Evolutionary conservation across 73 alveolate species (phyloP), one percentile per base, ranked within the genome.

Genomic region (Paraurostyla sp.): DNA sequence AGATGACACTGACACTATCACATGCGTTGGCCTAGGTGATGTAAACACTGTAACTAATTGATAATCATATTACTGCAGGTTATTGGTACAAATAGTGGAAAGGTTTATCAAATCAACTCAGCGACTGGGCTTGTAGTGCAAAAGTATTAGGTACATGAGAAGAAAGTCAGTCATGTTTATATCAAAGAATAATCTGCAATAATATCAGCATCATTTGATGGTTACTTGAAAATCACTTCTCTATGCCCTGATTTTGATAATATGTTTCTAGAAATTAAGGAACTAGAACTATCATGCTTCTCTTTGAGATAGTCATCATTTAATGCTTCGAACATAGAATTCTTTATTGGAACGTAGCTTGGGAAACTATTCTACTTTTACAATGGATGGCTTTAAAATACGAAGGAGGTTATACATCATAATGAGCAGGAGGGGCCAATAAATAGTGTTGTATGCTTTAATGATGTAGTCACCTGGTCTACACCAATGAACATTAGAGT

Each of bases 391-490:
- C 48, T 83, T 2, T 22, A 42, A 40, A 45, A 38, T 41, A 65
- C 76, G 46, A 42, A 83, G 76, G 82, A 83, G 36, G 15, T 63
- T 32, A 35, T 60, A 0, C 75, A 83, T 35, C 22, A 27, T 0
- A 45, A 83, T 38, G 29, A 40, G 11, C 30, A 63, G 29, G 84
- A 45, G 36, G 84, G 84, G 7, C 63, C 76, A 9, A 27, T 83
- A 0, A 11, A n/a, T 4, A 63, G 25, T 25, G 75, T 62, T 11
- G 57, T 49, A 11, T 56, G 78, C 50, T 46, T 29, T 20, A 50
- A 83, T 9, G 92, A 83, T 41, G 46, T 65, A 16, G 76, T 83
- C 2, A 57, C 92, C 11, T 83, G 92, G 92, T 32, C 92, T 16
- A 83, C 92, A 9, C 62, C 92, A 18, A 25, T 40, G 29, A 62